phyloP scores from a whole-genome alignment of 345 rosid species.

The Arabidopsis arenosa region DNA sequence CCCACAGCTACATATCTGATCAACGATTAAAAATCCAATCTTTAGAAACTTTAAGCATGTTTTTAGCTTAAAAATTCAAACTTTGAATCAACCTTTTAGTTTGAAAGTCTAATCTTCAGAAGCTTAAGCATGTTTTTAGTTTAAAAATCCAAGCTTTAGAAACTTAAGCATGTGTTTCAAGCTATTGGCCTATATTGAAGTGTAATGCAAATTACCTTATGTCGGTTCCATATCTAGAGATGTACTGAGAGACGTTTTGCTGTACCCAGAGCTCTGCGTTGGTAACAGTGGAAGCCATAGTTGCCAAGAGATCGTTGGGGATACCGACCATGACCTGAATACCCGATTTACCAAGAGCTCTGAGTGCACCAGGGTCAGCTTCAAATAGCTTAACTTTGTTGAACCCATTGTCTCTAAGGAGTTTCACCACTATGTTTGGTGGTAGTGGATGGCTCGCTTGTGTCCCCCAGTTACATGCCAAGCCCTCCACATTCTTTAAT shows the following conservation, averaged over 20 bases:
- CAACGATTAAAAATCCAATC: slow-evolving; percentile 14
- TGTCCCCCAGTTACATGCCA: slow-evolving; percentile 84
- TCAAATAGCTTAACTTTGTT: slow-evolving; percentile 86
- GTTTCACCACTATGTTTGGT: slow-evolving; percentile 64
- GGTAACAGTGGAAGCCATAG: slow-evolving; percentile 62
- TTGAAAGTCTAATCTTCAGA: not conserved
- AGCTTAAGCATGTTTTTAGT: not conserved
- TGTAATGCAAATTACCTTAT: slow-evolving; percentile 54
- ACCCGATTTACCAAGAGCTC: slow-evolving; percentile 84
- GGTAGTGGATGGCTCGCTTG: slow-evolving; percentile 72
- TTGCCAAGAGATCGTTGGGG: slow-evolving; percentile 73
- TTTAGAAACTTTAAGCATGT: slow-evolving; percentile 1
- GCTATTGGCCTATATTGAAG: not conserved
- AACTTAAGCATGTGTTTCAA: not conserved
- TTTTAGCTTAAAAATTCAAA: not conserved
- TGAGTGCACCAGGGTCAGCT: slow-evolving; percentile 82
- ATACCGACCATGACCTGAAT: slow-evolving; percentile 95
- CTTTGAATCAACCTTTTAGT: no score
- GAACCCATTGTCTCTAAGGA: slow-evolving; percentile 82
- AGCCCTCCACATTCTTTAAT: slow-evolving; percentile 52
- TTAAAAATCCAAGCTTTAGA: not conserved
- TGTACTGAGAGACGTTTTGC: slow-evolving; percentile 66
- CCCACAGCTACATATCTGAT: slow-evolving; percentile 84
- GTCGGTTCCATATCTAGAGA: slow-evolving; percentile 67
- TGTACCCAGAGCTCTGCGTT: slow-evolving; percentile 74